Base-by-base conservation (phyloP, 1,284 basidiomycete genomes). In the Sanghuangporus weigelae region DNA sequence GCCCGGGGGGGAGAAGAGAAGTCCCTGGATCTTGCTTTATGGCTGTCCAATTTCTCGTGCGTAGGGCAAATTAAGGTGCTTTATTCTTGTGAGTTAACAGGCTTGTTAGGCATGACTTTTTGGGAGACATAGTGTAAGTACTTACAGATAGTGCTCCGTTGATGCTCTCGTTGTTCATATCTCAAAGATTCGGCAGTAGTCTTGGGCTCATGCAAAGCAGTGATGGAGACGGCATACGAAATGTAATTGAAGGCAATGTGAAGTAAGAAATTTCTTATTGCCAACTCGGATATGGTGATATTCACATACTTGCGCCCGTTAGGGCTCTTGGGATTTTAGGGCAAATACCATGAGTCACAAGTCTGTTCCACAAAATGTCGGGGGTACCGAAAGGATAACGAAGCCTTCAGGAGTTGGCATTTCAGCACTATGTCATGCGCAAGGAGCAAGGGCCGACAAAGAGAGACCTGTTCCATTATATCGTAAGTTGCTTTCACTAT, bases 381-480 rank as follows among this genome's bases (percentile, higher is more conserved):
- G 12, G n/a, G 7, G 57, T 42, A 3, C 14, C 53, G 12, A 57
- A 38, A 39, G n/a, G 21, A 5, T 16, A 44, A 63, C 58, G 36
- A 36, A 8, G 49, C 44, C 2, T 57, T 67, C 50, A 50, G 53
- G 14, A 38, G 62, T 26, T 61, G 60, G 68, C 65, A 8, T 59
- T 57, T 10, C 59, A 63, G 39, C 67, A 69, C 35, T 48, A 67
- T 31, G 36, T 60, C 16, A 49, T 64, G 23, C 59, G 63, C 31
- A 61, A 50, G 31, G 19, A 44, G 26, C 57, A 69, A 61, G 75
- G 74, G 14, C 68, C 72, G 7, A 59, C 67, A 10, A 68, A 40
- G 44, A 74, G 73, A 59, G 78, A 79, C 64, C 67, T 79, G 3
- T 78, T 78, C 66, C 71, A 76, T 61, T 71, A 79, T 51, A 59